Evolutionary conservation across 768 basidiomycete genomes (phyloP).

Genomic region (Mycena maculata): DNA sequence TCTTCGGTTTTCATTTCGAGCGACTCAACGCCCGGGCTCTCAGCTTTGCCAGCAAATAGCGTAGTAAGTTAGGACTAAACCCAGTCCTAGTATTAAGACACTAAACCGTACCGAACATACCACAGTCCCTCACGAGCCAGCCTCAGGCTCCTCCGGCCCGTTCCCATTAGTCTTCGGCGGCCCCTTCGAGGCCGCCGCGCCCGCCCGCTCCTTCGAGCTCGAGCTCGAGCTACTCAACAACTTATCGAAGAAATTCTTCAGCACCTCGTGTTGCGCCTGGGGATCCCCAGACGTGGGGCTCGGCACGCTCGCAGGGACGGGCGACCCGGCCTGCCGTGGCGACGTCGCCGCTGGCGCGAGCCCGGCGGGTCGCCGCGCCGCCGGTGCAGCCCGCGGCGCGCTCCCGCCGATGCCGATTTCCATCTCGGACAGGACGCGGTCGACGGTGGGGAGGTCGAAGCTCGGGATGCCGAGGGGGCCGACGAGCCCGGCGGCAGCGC

Average conservation of each 20-base stretch:
- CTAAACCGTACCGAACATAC: not conserved
- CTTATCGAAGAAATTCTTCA: conserved; percentile 91
- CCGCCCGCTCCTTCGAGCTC: conserved; percentile 70
- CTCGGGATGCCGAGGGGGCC: conserved; percentile 92
- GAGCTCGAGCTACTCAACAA: conserved; percentile 60
- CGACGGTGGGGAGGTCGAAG: conserved; percentile 88
- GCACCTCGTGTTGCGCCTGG: conserved; percentile 84
- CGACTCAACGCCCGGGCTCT: no score
- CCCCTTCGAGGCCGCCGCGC: conserved; percentile 36
- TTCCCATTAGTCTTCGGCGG: conserved; percentile 48
- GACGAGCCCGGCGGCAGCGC: conserved; percentile 80
- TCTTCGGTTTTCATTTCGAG: no score
- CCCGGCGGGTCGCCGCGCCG: conserved; percentile 52
- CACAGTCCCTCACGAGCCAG: conserved; percentile 5
- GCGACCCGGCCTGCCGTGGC: conserved; percentile 44
- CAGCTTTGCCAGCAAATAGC: no score
- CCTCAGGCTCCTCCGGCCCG: conserved; percentile 50
- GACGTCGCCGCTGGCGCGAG: conserved; percentile 54
- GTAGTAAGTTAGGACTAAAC: no score
- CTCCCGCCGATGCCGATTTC: conserved; percentile 65
- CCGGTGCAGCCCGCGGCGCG: conserved; percentile 39
- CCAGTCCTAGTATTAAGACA: not conserved
- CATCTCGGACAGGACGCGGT: conserved; percentile 90
- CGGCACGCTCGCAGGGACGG: conserved; percentile 44
- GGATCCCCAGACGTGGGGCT: conserved; percentile 49